phyloP scores from a whole-genome alignment of 2,329 filamentous ascomycete genomes.

The Colletotrichum somersetense region DNA sequence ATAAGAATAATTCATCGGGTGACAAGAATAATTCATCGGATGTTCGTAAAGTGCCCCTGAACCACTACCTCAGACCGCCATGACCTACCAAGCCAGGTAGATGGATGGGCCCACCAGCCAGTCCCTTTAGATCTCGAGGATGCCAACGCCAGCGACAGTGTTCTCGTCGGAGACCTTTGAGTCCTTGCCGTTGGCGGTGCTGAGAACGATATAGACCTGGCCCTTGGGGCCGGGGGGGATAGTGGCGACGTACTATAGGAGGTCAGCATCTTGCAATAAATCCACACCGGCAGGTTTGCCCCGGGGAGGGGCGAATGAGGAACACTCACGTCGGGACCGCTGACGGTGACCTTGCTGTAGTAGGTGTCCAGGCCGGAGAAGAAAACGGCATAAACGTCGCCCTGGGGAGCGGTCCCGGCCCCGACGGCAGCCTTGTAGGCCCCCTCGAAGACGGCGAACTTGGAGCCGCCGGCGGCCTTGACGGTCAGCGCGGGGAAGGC shows the following conservation, averaged over 20 bases:
- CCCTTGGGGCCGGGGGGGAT: slow-evolving; percentile 50
- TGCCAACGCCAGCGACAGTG: slow-evolving; percentile 53
- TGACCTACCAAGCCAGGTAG: too few relatives aligned
- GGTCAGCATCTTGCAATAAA: slow-evolving; percentile 41
- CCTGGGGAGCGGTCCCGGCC: slow-evolving; percentile 28
- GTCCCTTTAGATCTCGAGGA: slow-evolving; percentile 47
- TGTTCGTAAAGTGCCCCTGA: background rate
- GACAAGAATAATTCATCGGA: background rate
- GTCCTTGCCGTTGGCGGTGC: slow-evolving; percentile 50
- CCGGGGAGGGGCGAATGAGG: slow-evolving; percentile 43
- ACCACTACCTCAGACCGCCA: background rate
- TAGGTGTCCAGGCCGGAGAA: slow-evolving; percentile 48
- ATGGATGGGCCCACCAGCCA: background rate
- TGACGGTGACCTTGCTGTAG: slow-evolving; percentile 34
- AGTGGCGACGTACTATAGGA: slow-evolving; percentile 42
- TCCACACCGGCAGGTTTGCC: slow-evolving; percentile 28
- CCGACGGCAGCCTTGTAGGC: slow-evolving; percentile 42
- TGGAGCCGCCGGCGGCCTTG: slow-evolving; percentile 44
- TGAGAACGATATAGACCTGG: slow-evolving; percentile 57
- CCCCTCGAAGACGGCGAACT: slow-evolving; percentile 46
- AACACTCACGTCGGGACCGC: slow-evolving; percentile 42
- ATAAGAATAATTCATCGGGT: background rate
- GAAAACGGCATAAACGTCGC: slow-evolving; percentile 50
- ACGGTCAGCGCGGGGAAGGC: slow-evolving; percentile 66
- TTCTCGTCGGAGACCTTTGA: slow-evolving; percentile 52